Evolutionary conservation across 768 basidiomycete species (phyloP).

Genomic region (Amylocystis lapponica): DNA sequence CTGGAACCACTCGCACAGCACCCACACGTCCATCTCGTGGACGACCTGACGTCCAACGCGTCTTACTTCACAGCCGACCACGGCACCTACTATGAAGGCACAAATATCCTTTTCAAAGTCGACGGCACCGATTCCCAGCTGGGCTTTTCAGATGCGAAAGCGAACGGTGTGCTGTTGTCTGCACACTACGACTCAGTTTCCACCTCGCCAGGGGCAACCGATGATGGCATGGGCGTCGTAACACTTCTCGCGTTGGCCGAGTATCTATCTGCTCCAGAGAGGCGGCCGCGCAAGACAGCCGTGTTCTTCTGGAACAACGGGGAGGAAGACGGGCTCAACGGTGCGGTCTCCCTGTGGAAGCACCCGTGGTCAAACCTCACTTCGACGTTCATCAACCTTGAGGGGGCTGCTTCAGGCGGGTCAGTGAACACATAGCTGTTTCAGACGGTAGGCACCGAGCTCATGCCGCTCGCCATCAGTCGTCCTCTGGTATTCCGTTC

Average conservation of each 20-base stretch:
- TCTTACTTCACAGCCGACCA: conserved; percentile 27
- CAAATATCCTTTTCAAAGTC: conserved; percentile 62
- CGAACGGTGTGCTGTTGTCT: conserved; percentile 58
- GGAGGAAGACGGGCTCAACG: conserved; percentile 73
- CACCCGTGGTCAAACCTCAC: conserved; percentile 71
- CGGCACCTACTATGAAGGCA: conserved; percentile 55
- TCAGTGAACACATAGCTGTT: conserved; percentile 24
- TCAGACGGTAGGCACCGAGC: not conserved
- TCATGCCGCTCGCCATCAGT: conserved; percentile 32
- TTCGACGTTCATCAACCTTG: conserved; percentile 71
- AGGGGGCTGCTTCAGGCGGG: conserved; percentile 80
- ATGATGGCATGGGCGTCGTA: conserved; percentile 70
- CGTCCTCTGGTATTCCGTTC: conserved; percentile 75
- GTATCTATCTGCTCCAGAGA: conserved; percentile 30
- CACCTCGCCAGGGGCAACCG: conserved; percentile 68
- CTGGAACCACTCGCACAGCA: conserved; percentile 38
- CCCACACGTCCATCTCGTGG: conserved; percentile 42
- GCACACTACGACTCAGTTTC: conserved; percentile 83
- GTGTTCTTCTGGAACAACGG: conserved; percentile 86
- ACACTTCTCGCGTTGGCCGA: conserved; percentile 62
- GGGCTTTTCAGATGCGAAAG: conserved; percentile 22
- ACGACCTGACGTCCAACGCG: conserved; percentile 46
- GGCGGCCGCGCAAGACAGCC: conserved; percentile 49
- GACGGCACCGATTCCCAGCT: conserved; percentile 38
- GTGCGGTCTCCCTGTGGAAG: conserved; percentile 58